Conservation (phyloP, 2,329 filamentous ascomycete genomes). For the Neoscytalidium dimidiatum region DNA sequence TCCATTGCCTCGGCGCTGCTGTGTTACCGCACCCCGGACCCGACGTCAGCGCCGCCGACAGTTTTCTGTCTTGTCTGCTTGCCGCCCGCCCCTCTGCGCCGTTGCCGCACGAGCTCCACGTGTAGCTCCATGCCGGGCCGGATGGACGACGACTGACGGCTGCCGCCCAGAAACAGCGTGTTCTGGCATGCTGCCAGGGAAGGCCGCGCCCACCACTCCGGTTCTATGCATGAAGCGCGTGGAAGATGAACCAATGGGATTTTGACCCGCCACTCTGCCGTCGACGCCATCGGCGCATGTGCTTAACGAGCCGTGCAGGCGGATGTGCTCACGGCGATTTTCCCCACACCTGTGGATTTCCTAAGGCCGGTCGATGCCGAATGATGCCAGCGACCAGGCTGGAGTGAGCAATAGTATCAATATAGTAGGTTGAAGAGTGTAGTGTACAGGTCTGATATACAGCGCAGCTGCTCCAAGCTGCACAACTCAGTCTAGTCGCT, state of each 20-base stretch:
- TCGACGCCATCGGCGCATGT: constrained; percentile 5
- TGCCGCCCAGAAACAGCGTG: not conserved
- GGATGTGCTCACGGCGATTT: constrained; percentile 1
- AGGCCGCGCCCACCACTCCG: not conserved
- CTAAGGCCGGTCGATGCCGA: constrained; percentile 4
- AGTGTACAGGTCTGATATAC: constrained; percentile 9
- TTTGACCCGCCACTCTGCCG: not conserved
- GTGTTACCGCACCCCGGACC: constrained; percentile 7
- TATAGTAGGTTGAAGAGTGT: not conserved
- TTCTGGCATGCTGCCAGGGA: not conserved
- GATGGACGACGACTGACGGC: too few relatives aligned
- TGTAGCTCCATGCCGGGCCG: too few relatives aligned
- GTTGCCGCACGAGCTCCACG: too few relatives aligned
- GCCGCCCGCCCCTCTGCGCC: too few relatives aligned
- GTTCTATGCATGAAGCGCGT: not conserved
- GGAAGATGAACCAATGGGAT: not conserved
- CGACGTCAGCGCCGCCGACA: constrained; percentile 3
- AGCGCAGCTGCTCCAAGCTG: not conserved
- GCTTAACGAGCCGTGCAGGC: constrained; percentile 8
- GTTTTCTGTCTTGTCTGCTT: too few relatives aligned
- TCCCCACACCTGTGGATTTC: constrained; percentile 1
- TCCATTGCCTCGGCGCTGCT: not conserved
- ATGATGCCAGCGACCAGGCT: not conserved
- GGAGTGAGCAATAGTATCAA: too few relatives aligned
- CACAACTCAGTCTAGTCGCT: not conserved